Conservation (phyloP, 345 rosid species). For the Linum usitatissimum region DNA sequence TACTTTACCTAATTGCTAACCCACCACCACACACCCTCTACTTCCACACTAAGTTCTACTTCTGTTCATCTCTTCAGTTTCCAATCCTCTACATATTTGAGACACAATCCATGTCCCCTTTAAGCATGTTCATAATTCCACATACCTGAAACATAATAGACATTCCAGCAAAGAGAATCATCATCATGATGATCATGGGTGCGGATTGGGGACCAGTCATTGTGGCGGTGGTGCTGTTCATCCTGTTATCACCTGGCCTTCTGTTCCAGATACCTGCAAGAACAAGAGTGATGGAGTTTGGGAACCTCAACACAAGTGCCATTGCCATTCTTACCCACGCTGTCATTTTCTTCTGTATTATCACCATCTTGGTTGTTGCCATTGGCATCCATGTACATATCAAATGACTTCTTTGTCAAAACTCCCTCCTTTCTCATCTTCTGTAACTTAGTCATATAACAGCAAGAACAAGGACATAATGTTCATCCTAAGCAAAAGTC, state of each 20-base stretch:
- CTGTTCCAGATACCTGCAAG: conserved; percentile 80
- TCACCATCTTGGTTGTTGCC: conserved; percentile 72
- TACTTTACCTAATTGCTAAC: no score
- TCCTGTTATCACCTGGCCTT: conserved; percentile 79
- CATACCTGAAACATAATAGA: neutral
- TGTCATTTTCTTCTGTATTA: conserved; percentile 61
- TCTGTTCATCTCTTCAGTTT: conserved; percentile 7
- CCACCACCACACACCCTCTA: no score
- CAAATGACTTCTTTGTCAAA: conserved; percentile 15
- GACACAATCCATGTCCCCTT: conserved; percentile 2
- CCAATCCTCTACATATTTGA: conserved; percentile 14
- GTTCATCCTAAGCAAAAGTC: no score
- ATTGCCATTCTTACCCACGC: conserved; percentile 82
- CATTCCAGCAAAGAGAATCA: neutral
- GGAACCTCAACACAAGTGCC: conserved; percentile 90
- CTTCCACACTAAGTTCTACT: neutral
- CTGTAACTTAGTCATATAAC: neutral
- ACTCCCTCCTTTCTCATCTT: neutral
- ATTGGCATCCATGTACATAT: conserved; percentile 50
- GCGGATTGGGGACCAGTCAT: conserved; percentile 88
- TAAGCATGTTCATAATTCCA: neutral
- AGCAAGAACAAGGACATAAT: no score
- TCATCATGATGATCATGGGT: conserved; percentile 23
- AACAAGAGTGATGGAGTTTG: conserved; percentile 67
- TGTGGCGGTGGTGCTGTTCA: conserved; percentile 59